Evolutionary conservation across 768 basidiomycete genomes (phyloP).

Genomic region (Leccinum subgranulosum): DNA sequence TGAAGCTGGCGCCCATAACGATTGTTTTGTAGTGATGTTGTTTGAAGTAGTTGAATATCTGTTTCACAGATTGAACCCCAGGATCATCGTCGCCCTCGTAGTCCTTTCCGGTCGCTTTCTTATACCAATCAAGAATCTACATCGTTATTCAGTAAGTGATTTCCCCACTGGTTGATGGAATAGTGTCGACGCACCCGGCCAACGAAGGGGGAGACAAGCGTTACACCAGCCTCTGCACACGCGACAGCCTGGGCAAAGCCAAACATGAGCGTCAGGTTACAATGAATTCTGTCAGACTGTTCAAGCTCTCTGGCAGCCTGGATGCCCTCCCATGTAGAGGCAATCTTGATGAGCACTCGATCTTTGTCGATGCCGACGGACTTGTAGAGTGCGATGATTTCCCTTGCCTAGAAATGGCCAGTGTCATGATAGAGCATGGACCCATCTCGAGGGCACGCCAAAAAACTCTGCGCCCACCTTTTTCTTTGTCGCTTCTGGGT

Average conservation of each 20-base stretch:
- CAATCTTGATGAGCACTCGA: slow-evolving; percentile 96
- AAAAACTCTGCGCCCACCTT: slow-evolving; percentile 44
- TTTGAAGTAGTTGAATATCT: slow-evolving; percentile 99
- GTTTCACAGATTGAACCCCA: slow-evolving; percentile 91
- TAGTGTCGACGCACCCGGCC: slow-evolving; percentile 65
- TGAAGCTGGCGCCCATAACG: slow-evolving; percentile 99
- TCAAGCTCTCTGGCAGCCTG: slow-evolving; percentile 95
- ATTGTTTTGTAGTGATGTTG: slow-evolving; percentile 96
- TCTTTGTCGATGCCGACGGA: slow-evolving; percentile 86
- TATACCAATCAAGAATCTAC: slow-evolving; percentile 98
- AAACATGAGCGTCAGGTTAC: slow-evolving; percentile 96
- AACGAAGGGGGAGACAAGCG: slow-evolving; percentile 96
- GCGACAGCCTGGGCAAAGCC: slow-evolving; percentile 97
- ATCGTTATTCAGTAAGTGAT: background rate
- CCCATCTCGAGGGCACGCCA: background rate
- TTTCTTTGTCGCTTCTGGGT: slow-evolving; percentile 81
- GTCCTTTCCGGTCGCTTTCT: slow-evolving; percentile 77
- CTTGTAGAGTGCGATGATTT: slow-evolving; percentile 89
- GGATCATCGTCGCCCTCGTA: slow-evolving; percentile 92
- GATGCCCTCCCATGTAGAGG: slow-evolving; percentile 98
- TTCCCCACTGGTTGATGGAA: slow-evolving; percentile 29
- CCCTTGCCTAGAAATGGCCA: slow-evolving; percentile 47
- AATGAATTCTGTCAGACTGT: slow-evolving; percentile 85
- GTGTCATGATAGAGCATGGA: background rate
- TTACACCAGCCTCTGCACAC: slow-evolving; percentile 95